Conservation (phyloP, 495 filamentous ascomycete species). For the Podospora pseudocomata region DNA sequence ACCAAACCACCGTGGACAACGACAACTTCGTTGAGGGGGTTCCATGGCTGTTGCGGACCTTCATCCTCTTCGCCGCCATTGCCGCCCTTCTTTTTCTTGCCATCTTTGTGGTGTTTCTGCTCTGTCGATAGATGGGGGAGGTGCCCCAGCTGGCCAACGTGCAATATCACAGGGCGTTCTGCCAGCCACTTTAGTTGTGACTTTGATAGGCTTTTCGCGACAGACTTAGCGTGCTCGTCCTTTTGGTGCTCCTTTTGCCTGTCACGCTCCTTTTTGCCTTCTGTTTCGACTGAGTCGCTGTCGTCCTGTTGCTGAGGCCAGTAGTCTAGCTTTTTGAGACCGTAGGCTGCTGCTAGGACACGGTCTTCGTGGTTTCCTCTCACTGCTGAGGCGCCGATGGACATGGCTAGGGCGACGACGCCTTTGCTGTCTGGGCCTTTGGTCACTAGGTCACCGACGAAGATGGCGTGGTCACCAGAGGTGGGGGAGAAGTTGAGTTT, state of each 20-base stretch:
- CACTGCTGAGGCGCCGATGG: conserved; percentile 68
- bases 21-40: conserved; percentile 54
- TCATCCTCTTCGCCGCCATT: neutral
- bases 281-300: conserved; percentile 7
- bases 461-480: conserved; percentile 68
- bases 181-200: conserved; percentile 68
- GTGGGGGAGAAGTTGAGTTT: conserved; percentile 60
- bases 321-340: conserved; percentile 9
- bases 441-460: conserved; percentile 79
- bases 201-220: conserved; percentile 35
- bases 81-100: neutral
- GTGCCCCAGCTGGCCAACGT: conserved; percentile 52
- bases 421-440: conserved; percentile 83
- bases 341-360: conserved; percentile 44
- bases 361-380: conserved; percentile 93
- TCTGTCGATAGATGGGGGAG: neutral
- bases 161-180: conserved; percentile 69
- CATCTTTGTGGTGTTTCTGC: neutral
- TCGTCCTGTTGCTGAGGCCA: conserved; percentile 16
- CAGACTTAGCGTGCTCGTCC: conserved; percentile 30
- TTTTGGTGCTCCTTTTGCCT: conserved; percentile 16
- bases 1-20: conserved; percentile 85
- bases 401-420: conserved; percentile 70
- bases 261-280: conserved; percentile 31
- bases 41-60: conserved; percentile 31